Evolutionary conservation across 2,329 filamentous ascomycete species (phyloP).

Genomic region (Diaporthe sp.): DNA sequence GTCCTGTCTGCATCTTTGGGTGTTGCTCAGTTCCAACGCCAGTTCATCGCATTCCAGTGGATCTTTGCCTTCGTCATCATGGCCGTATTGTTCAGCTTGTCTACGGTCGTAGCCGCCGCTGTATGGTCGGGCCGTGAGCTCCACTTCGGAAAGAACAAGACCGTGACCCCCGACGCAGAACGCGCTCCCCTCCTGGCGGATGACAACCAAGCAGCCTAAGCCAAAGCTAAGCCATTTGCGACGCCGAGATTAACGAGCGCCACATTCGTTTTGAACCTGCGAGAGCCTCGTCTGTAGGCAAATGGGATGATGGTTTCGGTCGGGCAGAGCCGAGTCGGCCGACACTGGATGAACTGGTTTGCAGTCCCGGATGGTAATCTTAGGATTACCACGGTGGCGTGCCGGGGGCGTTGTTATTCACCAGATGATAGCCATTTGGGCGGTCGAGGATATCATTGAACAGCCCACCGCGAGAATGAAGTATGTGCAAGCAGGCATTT

Average conservation of each 20-base stretch:
- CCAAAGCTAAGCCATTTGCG: neutral
- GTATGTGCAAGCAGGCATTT: neutral
- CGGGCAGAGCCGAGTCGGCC: neutral
- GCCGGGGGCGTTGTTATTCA: neutral
- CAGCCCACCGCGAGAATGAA: neutral
- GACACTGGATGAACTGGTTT: neutral
- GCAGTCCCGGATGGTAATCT: too few relatives aligned
- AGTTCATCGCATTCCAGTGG: constrained; percentile 87
- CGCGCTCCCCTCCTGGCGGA: constrained; percentile 73
- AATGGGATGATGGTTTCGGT: neutral
- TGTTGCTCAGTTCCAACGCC: constrained; percentile 80
- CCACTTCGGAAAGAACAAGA: constrained; percentile 60
- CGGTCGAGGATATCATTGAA: neutral
- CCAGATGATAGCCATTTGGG: neutral
- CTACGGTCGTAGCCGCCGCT: constrained; percentile 74
- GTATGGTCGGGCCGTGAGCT: constrained; percentile 71
- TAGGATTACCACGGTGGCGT: neutral
- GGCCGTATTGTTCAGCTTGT: constrained; percentile 78
- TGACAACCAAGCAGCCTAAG: constrained; percentile 52
- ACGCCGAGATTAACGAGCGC: neutral
- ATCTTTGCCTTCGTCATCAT: constrained; percentile 92
- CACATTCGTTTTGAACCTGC: neutral
- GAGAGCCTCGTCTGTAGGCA: neutral
- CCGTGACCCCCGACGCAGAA: constrained; percentile 63
- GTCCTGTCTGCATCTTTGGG: constrained; percentile 81